These are phyloP conservation scores for Metarhizium sp. DNA, from an alignment of 2,329 filamentous ascomycete species.

Conservation along the genomic window DNA sequence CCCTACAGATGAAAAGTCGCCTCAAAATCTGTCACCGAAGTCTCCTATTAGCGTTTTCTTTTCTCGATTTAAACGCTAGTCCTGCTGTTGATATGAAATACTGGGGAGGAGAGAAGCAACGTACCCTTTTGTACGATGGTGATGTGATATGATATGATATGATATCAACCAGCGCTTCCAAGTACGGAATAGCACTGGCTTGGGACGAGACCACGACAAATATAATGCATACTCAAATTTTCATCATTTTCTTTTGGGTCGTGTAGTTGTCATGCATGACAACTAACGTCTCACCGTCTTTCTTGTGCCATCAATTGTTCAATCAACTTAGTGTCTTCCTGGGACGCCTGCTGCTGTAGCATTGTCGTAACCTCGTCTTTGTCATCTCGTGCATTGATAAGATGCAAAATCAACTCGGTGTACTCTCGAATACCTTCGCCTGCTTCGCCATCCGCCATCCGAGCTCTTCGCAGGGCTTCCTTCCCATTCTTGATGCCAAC, in stretches of 20 bases:
- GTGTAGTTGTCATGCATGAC: neutral
- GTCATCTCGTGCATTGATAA: slow-evolving; percentile 28
- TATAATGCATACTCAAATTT: neutral
- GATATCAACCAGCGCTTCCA: slow-evolving; percentile 1
- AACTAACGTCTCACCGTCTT: slow-evolving; percentile 17
- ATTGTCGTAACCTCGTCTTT: slow-evolving; percentile 23
- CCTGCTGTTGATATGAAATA: neutral
- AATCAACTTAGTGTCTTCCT: slow-evolving; percentile 40
- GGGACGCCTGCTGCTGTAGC: slow-evolving; percentile 34
- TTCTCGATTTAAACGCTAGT: slow-evolving; percentile 33
- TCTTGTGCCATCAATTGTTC: slow-evolving; percentile 38
- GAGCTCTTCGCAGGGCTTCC: slow-evolving; percentile 40
- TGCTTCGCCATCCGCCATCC: slow-evolving; percentile 39
- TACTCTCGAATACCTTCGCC: slow-evolving; percentile 54
- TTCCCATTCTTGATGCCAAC: slow-evolving; percentile 48
- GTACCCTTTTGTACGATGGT: slow-evolving; percentile 1
- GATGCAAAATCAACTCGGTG: slow-evolving; percentile 43
- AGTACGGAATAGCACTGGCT: neutral
- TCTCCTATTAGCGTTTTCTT: slow-evolving; percentile 31
- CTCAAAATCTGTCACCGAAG: slow-evolving; percentile 14
- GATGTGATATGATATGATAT: neutral
- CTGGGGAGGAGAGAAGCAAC: neutral
- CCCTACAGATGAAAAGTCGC: slow-evolving; percentile 9
- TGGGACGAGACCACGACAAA: neutral
- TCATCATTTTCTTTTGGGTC: neutral